These are phyloP conservation scores for Gnomoniopsis smithogilvyi DNA, from an alignment of 2,329 filamentous ascomycete species.

Conservation along the genomic window DNA sequence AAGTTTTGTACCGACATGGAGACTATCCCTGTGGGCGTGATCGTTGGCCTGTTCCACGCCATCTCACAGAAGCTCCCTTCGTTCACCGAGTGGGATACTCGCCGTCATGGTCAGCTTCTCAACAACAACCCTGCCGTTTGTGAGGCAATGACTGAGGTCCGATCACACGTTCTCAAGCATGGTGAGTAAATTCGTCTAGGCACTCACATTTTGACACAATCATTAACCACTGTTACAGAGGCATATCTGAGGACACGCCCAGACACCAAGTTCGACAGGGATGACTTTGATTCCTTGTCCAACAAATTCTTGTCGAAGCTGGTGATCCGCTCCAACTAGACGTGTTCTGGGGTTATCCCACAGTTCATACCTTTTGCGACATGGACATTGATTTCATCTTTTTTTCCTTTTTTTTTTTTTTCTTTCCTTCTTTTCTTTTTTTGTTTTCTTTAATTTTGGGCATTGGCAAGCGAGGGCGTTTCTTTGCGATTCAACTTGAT, in stretches of 20 bases:
- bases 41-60: constrained; percentile 94
- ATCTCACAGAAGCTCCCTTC: constrained; percentile 95
- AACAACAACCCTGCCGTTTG: constrained; percentile 91
- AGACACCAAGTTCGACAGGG: constrained; percentile 79
- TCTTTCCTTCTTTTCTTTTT: constrained; percentile 1
- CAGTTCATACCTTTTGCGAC: neutral
- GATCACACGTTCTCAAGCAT: constrained; percentile 87
- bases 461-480: constrained; percentile 30
- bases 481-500: constrained; percentile 11
- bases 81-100: constrained; percentile 91
- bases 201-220: neutral
- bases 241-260: constrained; percentile 78
- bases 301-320: constrained; percentile 98
- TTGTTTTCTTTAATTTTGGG: constrained; percentile 17
- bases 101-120: constrained; percentile 84
- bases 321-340: constrained; percentile 87
- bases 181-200: constrained; percentile 55
- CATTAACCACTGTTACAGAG: constrained; percentile 59
- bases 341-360: constrained; percentile 9
- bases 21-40: constrained; percentile 89
- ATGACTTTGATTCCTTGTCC: constrained; percentile 91
- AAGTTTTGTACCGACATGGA: constrained; percentile 99
- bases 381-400: neutral
- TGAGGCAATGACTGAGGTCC: constrained; percentile 94
- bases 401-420: constrained; percentile 12